phyloP scores from a whole-genome alignment of 129 eudicot species.

The Mikania micrantha region DNA sequence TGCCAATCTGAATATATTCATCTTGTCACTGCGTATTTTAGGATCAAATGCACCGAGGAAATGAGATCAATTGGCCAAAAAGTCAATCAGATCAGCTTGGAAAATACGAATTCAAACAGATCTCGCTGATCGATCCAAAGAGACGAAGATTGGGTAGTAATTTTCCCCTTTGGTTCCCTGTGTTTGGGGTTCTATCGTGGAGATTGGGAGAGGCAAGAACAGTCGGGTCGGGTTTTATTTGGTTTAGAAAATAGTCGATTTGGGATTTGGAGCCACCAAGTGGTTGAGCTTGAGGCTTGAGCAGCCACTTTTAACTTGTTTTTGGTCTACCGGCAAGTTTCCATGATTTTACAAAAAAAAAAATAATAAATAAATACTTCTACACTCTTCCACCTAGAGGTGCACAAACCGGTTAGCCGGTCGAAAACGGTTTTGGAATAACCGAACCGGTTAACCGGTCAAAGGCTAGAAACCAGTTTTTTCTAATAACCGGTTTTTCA shows the following conservation, averaged over 20 bases:
- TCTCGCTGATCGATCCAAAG: not conserved
- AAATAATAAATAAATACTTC: too few relatives aligned
- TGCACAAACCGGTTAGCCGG: too few relatives aligned
- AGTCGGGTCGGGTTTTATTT: constrained; percentile 26
- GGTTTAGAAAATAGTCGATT: not conserved
- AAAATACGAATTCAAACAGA: constrained; percentile 4
- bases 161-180: constrained; percentile 6
- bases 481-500: too few relatives aligned
- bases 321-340: too few relatives aligned
- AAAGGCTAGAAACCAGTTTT: too few relatives aligned
- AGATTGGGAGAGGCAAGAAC: constrained; percentile 8
- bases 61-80: constrained; percentile 2
- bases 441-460: too few relatives aligned
- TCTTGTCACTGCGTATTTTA: constrained; percentile 16
- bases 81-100: constrained; percentile 12
- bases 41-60: constrained; percentile 18
- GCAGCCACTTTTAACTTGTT: not conserved
- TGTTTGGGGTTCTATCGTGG: constrained; percentile 4
- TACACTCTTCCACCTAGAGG: too few relatives aligned
- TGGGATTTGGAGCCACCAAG: not conserved
- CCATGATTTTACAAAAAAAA: too few relatives aligned
- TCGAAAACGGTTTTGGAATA: too few relatives aligned
- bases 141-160: not conserved
- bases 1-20: constrained; percentile 53
- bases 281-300: too few relatives aligned